Conservation (phyloP, 257 asterid species). For the Oldenlandia corymbosa region DNA sequence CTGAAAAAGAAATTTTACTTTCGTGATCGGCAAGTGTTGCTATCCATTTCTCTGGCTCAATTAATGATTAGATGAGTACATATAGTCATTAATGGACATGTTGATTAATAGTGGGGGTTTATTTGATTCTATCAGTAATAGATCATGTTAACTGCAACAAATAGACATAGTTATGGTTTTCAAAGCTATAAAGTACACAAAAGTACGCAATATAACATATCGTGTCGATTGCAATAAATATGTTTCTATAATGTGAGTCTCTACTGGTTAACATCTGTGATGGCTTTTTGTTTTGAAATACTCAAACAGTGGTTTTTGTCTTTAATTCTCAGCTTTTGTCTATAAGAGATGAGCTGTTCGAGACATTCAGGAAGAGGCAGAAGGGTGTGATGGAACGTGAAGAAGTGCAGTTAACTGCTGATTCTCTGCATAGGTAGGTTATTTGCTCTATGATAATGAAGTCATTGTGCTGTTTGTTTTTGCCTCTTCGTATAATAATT, state of each 20-base stretch:
- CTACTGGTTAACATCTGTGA: not conserved
- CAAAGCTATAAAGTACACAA: too few relatives aligned
- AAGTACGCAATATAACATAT: not conserved
- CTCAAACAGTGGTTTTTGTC: conserved; percentile 3
- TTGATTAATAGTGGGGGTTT: too few relatives aligned
- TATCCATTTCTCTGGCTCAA: not conserved
- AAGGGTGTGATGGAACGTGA: conserved; percentile 90
- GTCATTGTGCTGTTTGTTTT: not conserved
- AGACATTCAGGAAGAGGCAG: conserved; percentile 92
- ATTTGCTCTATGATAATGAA: not conserved
- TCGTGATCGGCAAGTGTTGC: not conserved
- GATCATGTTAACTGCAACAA: too few relatives aligned
- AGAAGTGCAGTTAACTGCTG: conserved; percentile 90
- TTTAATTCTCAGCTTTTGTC: conserved; percentile 51
- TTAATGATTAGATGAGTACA: not conserved
- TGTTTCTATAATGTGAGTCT: not conserved
- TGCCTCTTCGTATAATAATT: not conserved
- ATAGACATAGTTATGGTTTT: too few relatives aligned
- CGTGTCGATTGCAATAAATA: not conserved
- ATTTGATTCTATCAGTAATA: too few relatives aligned
- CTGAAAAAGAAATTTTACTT: not conserved
- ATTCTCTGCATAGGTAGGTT: conserved; percentile 84
- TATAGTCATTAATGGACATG: too few relatives aligned
- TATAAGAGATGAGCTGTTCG: conserved; percentile 90
- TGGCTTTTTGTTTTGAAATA: conserved; percentile 12